Conservation (phyloP, 2,329 filamentous ascomycete genomes). For the Penicillium sp. region DNA sequence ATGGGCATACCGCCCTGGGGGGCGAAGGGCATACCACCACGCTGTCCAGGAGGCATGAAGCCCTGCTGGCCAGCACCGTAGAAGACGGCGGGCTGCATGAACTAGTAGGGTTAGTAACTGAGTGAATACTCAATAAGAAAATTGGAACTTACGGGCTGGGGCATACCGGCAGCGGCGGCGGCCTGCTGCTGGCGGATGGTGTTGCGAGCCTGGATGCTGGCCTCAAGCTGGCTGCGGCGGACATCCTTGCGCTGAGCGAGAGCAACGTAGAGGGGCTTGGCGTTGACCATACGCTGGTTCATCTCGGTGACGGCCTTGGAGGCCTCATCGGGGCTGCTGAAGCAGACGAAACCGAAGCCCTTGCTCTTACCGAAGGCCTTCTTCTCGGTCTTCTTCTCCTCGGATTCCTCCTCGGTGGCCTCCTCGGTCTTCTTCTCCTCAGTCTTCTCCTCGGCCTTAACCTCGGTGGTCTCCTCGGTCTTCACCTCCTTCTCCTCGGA, state of each 20-base stretch:
- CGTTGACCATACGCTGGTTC: constrained; percentile 98
- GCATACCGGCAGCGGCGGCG: constrained; percentile 83
- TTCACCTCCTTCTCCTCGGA: constrained; percentile 39
- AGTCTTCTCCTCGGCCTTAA: constrained; percentile 42
- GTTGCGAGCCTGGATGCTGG: constrained; percentile 98
- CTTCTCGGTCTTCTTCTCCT: constrained; percentile 59
- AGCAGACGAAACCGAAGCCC: constrained; percentile 99
- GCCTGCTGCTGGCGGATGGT: constrained; percentile 98
- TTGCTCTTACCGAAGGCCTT: constrained; percentile 92
- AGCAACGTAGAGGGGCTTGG: constrained; percentile 96
- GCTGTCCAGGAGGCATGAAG: constrained; percentile 56
- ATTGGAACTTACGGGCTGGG: constrained; percentile 49
- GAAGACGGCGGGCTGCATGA: constrained; percentile 90
- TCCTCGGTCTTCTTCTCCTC: constrained; percentile 55
- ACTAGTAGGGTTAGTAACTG: constrained; percentile 28
- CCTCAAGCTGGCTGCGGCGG: constrained; percentile 98
- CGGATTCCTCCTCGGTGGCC: constrained; percentile 50
- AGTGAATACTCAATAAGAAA: not conserved
- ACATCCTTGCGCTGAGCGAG: constrained; percentile 99
- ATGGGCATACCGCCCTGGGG: constrained; percentile 54
- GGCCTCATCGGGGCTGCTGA: constrained; percentile 97
- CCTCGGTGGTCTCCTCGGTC: constrained; percentile 47
- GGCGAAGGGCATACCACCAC: constrained; percentile 62
- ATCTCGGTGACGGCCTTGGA: constrained; percentile 99
- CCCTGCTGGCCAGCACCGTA: constrained; percentile 70